Base-by-base conservation (phyloP, 2,329 filamentous ascomycete species). In the Akanthomyces dipterigenus region DNA sequence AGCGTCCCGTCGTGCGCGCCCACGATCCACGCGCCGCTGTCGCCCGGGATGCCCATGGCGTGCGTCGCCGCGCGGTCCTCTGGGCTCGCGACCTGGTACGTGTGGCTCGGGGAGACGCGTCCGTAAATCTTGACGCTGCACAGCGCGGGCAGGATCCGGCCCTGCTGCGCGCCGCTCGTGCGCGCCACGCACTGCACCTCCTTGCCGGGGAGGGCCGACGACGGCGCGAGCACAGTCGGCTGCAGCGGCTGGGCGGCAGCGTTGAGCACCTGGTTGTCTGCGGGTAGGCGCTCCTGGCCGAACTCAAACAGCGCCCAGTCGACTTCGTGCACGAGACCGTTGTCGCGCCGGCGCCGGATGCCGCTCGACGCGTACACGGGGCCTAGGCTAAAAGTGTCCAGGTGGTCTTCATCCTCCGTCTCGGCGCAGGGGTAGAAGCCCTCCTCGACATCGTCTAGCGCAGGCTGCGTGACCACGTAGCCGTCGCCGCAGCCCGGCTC, bases 301-400 rank as follows among this genome's bases (percentile, higher is more conserved):
- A 98, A 90, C 66, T 90, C 86, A 67, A 98, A 92, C 2, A 98
- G 78, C 0, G 93, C 92, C 93, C 93, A 98, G 73, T 98, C 93
- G 49, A 98, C 92, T 73, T 98, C 93, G 71, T 97, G 93, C 6
- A 90, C 80, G 26, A 96, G 77, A 5, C 88, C 87, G 63, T 88
- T 81, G 63, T 85, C 82, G 59, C 88, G 82, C 56, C 89, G 88
- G 34, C 93, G 86, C 5, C 91, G 86, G 62, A 98, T 89, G 7
- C 93, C 93, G 24, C 92, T 96, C 0, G 91, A 96, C 0, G 93
- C 93, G 69, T 96, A 91, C 4, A 98, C 80, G 68, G 91, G 86
- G 3, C 93, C 93, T 1, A 98, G 80, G 16, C 86, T 84, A 68
- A 90, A 95, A 0, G 88, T 91, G 49, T 90, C 85, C 1, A 97